Evolutionary conservation across 208 protist species (phyloP), one percentile per base, ranked within the genome.

Genomic region (Crithidia mellificae): DNA sequence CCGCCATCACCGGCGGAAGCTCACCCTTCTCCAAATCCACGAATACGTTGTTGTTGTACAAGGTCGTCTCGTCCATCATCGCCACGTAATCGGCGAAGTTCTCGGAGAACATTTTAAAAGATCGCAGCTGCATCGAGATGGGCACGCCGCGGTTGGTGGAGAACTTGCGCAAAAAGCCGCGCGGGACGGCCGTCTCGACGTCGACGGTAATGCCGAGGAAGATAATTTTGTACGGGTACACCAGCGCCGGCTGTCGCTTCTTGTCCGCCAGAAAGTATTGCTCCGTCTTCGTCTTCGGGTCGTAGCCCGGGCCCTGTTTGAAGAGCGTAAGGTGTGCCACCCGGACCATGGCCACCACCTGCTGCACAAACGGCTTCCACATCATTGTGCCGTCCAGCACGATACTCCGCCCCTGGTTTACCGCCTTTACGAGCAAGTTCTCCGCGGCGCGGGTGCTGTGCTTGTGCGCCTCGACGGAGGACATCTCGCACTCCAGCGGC

Each of bases 321-420:
- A 85, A 93, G 38, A 91, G 58, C 7, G 73, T 82, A 0, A 46
- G 73, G 62, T 96, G 91, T 1, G 88, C 87, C 58, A 76, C 71
- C n/a, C 91, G 91, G 29, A 93, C 74, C 91, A 96, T 93, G 62
- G 58, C 56, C 38, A 93, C 77, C 5, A 90, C 80, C 52, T 96
- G 87, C 62, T 81, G 63, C 38, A 96, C 75, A 76, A 93, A 96
- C 22, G 91, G 91, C 32, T 72, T 76, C 88, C 91, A 96, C 91
- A 93, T 93, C 91, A 96, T 96, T 0, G 91, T 96, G 43, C 88
- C 85, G 62, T 96, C 91, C 54, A 93, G 88, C 27, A 96, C 88
- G 51, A 92, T 88, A 58, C 77, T 91, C 25, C 86, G 85, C 25
- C 91, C 84, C 44, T 86, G 77, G 70, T 96, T 96, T 32, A 96